Evolutionary conservation across 805 yeast species (phyloP), one percentile per base, ranked within the genome.

Genomic region (Metschnikowia shivogae): DNA sequence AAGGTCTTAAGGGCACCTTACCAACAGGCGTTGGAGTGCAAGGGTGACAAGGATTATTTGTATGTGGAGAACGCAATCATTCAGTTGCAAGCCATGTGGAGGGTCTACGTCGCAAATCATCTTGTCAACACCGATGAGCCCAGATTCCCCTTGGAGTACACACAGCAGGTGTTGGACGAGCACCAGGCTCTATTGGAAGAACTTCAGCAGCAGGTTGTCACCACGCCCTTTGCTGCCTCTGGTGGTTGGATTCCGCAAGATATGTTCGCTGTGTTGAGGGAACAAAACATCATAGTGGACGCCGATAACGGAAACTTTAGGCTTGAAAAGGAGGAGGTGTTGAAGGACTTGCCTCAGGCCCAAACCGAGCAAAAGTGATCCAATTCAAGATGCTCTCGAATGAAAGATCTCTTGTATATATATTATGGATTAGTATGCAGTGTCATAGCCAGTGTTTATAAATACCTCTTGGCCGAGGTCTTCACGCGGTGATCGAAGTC

Each of bases 161-260:
- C 80, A 32, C 82, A 80, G 34, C 78, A 72, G 36, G 83, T 80
- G 51, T 64, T 86, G 36, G 79, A 80, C 47, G 62, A 70, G 42
- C 85, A 82, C 58, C 80, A 78, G 42, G 58, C 70, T 19, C 77
- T 76, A 22, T 72, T 88, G 55, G 81, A 78, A 47, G 76, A 73
- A 27, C 86, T 87, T 70, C 92, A 88, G 64, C 68, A 77, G 51
- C 81, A 79, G 54, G 66, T 86, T 38, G 76, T 84, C 31, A 72
- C 82, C 5, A 76, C 81, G 41, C 97, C 97, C 34, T 90, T 89
- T 65, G 84, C 87, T 27, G 92, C 92, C 38, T 86, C 97, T 20
- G 85, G 86, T 44, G 97, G 97, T 5, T 92, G 97, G 96, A 78
- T 93, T 46, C 97, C 98, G 13, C 96, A 89, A 61, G 96, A 89